Percentiles rank a stretch among this genome's conserved stretches.
Conservation (phyloP, 305 asterid species). For the Fraxinus velutina region DNA sequence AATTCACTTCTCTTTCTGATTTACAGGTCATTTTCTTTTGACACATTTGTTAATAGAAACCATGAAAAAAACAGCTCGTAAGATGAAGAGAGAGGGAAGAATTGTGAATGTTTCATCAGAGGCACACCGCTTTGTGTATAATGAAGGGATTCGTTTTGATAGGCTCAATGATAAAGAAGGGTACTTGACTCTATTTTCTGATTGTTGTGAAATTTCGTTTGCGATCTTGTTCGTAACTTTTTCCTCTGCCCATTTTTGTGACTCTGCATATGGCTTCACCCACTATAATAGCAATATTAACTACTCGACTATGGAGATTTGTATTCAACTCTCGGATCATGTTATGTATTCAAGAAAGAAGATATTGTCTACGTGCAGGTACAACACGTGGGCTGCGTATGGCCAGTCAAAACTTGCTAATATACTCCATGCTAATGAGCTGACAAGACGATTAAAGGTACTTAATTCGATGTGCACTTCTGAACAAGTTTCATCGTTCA, state of each 20-base stretch:
- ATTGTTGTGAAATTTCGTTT: background rate
- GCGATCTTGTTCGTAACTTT: background rate
- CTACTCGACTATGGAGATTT: background rate
- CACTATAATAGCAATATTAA: background rate
- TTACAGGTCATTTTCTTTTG: constrained; percentile 82
- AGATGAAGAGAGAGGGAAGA: constrained; percentile 67
- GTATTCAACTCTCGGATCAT: background rate
- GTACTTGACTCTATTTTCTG: constrained; percentile 25
- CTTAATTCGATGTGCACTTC: background rate
- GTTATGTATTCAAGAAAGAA: background rate
- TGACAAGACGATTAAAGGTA: constrained; percentile 55
- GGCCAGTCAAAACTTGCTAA: constrained; percentile 77
- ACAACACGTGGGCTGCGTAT: constrained; percentile 44
- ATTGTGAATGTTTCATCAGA: constrained; percentile 71
- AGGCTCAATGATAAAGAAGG: constrained; percentile 52
- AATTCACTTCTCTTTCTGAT: background rate
- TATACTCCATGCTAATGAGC: constrained; percentile 60
- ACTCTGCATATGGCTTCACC: background rate
- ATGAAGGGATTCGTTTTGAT: constrained; percentile 65
- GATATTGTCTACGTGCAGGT: constrained; percentile 38
- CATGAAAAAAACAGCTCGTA: constrained; percentile 59
- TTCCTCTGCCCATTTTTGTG: background rate
- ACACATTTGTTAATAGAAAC: constrained; percentile 62
- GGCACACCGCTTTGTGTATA: constrained; percentile 51
- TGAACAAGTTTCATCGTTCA: background rate